A percentile compares a stretch with the other conserved stretches of the same genome.
Evolutionary conservation across 2,329 filamentous ascomycete species (phyloP).

Genomic region (Cadophora malorum): DNA sequence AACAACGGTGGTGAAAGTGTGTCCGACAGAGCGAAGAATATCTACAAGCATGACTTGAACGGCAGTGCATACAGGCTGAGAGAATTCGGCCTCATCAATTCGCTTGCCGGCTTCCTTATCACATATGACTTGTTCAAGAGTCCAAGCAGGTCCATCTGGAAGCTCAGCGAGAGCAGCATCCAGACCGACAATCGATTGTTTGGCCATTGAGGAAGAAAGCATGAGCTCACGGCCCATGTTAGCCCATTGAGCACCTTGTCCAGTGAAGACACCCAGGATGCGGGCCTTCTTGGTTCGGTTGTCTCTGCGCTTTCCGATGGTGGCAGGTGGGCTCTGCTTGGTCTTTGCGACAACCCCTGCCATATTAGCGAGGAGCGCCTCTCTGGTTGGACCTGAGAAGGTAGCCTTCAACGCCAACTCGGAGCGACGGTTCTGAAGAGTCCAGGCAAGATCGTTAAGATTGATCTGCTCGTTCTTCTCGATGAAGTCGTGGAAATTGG

Average conservation of each 20-base stretch:
- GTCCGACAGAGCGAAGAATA: conserved; percentile 50
- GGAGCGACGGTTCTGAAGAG: conserved; percentile 25
- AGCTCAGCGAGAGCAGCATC: conserved; percentile 43
- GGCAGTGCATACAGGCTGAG: conserved; percentile 54
- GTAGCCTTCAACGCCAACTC: conserved; percentile 22
- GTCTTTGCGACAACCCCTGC: conserved; percentile 36
- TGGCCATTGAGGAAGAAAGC: conserved; percentile 23
- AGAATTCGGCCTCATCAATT: conserved; percentile 39
- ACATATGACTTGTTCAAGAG: conserved; percentile 33
- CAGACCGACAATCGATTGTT: conserved; percentile 27
- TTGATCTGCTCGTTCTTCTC: conserved; percentile 20
- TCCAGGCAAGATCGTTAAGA: conserved; percentile 28
- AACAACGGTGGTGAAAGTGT: conserved; percentile 48
- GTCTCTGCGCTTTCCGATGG: conserved; percentile 22
- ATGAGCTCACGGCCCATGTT: conserved; percentile 37
- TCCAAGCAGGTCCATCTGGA: conserved; percentile 33
- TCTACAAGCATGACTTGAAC: conserved; percentile 54
- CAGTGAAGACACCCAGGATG: conserved; percentile 37
- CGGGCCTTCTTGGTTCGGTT: conserved; percentile 21
- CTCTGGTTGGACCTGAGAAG: conserved; percentile 23
- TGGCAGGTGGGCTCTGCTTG: conserved; percentile 18
- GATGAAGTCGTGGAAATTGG: conserved; percentile 24
- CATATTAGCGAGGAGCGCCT: conserved; percentile 25
- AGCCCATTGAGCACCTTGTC: conserved; percentile 40
- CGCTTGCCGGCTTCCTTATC: conserved; percentile 29